Base-by-base conservation (phyloP, 2,329 filamentous ascomycete genomes). In the Nemania diffusa region DNA sequence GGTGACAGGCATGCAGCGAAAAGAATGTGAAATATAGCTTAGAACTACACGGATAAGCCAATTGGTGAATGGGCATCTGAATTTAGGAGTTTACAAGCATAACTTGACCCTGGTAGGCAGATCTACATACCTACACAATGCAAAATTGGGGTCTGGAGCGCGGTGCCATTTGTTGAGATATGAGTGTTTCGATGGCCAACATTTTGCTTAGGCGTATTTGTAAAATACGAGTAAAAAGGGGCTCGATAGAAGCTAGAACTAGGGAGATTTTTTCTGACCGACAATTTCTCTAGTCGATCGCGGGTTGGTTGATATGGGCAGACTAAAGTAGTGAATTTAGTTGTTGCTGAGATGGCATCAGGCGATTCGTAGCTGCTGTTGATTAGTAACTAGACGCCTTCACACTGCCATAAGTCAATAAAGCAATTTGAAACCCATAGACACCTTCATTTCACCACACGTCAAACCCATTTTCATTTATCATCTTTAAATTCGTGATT, bases 401-500 rank as follows among this genome's bases (percentile, higher is more conserved):
- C 58, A 34, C 51, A 26, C 48, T 57, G 62, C 24, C 15, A 32
- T 24, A 42, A 53, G 56, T 59, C 51, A 64, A 57, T 34, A 29
- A 37, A 57, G 50, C 50, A 58, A 53, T 40, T 46, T 56, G 34
- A 26, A 59, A 57, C 48, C 48, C 27, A 46, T 20, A 40, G 57
- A 52, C 46, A 44, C 57, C 27, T 51, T 57, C 11, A 53, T 65
- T 62, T 57, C 53, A 69, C 59, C 66, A 59, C 66, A 62, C 60
- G 42, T 61, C 6, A 70, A 65, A 57, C 46, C 63, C 56, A 51
- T 40, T 51, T n/a, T 52, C 50, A 52, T 32, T 58, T 37, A 51
- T 57, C 62, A 61, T 34, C 42, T 51, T 56, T 60, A 29, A 67
- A 50, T 71, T 72, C 69, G 59, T 72, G 58, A 71, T 76, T 78